Base-by-base conservation (phyloP, 352 stramenopile species). In the Pythium grandisporangium region DNA sequence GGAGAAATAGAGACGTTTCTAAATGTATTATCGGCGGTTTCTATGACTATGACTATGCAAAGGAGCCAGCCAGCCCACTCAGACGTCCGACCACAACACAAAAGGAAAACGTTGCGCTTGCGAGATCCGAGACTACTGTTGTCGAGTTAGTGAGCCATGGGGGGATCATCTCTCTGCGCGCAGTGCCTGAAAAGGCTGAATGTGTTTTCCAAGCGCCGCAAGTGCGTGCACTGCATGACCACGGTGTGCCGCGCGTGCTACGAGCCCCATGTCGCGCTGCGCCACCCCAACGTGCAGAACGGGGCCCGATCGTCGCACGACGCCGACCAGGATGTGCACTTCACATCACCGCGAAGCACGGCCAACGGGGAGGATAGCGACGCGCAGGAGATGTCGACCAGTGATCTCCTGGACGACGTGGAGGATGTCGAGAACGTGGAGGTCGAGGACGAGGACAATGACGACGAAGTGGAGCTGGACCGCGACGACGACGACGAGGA, bases 181-280 rank as follows among this genome's bases (percentile, higher is more conserved):
- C 60, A 81, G 40, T 87, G 74, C 44, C 55, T 58, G 58, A 83
- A 84, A 56, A 84, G 83, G 58, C 75, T 89, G 42, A 84, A 81
- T 37, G 67, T 89, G 25, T 85, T 89, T 45, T 52, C 58, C 6
- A 67, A 69, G 48, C 74, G 73, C 49, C 77, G 69, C 47, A 82
- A 80, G 42, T 89, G 75, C 50, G 62, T 72, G 48, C 58, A 84
- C 58, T 86, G 75, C 55, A 67, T 64, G 48, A 51, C 40, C 33
- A 42, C 66, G n/a, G 53, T 84, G 37, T 89, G 75, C 46, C 74
- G 72, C 43, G 24, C 37, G n/a, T 89, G 75, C 51, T 54, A 70
- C 22, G 26, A 57, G 6, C 42, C 53, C 30, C 75, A 89, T 45
- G 40, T 81, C 30, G 50, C 58, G 30, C 43, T 66, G 16, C 70